These are phyloP conservation scores for Auricularia heimuer DNA, from an alignment of 768 basidiomycete species.

Conservation along the genomic window DNA sequence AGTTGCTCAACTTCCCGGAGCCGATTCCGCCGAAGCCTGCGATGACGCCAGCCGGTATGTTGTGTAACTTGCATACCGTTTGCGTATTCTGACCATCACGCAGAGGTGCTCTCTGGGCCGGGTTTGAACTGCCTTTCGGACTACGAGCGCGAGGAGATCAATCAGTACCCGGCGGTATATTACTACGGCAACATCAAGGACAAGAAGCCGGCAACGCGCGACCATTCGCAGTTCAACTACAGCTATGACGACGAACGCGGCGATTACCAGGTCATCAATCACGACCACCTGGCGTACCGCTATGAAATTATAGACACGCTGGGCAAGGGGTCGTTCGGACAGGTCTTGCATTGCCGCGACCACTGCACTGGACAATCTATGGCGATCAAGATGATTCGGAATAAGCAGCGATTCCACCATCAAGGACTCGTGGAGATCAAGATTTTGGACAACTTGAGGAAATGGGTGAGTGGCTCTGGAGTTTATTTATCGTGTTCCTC, in stretches of 20 bases:
- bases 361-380: constrained; percentile 93
- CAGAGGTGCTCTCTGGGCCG: constrained; percentile 56
- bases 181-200: constrained; percentile 68
- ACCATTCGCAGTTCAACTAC: constrained; percentile 73
- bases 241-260: constrained; percentile 98
- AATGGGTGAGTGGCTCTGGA: constrained; percentile 68
- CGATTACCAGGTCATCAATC: constrained; percentile 83
- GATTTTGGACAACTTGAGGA: constrained; percentile 88
- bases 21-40: constrained; percentile 63
- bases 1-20: constrained; percentile 86
- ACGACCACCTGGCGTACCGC: constrained; percentile 94
- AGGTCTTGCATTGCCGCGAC: constrained; percentile 91
- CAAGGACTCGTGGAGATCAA: constrained; percentile 99
- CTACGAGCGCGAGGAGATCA: constrained; percentile 84
- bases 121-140: constrained; percentile 69
- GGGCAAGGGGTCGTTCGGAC: constrained; percentile 97
- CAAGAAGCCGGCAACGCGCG: constrained; percentile 72
- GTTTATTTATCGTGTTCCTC: not conserved
- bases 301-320: constrained; percentile 89
- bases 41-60: constrained; percentile 61
- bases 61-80: not conserved
- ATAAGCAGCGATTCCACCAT: constrained; percentile 98
- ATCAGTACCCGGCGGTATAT: constrained; percentile 78
- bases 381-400: constrained; percentile 97
- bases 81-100: constrained; percentile 10